Conservation (phyloP, 179 eudicot species). For the Pouteria campechiana region DNA sequence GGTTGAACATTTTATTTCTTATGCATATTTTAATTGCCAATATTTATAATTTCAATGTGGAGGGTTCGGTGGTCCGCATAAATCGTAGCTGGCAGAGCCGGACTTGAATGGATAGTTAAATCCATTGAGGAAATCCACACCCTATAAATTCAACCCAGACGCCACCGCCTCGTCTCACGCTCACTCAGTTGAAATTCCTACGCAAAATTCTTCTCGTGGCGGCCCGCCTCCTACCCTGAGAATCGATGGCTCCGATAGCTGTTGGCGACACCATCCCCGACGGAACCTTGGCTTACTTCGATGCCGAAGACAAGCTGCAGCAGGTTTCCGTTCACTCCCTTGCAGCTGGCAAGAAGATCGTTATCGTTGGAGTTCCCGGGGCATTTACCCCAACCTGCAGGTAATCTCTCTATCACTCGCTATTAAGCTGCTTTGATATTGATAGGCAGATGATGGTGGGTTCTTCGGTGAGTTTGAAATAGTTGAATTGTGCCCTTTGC, state of each 20-base stretch:
- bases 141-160: too few species aligned
- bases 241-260: slow-evolving; percentile 40
- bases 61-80: too few species aligned
- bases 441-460: not conserved
- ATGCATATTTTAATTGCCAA: too few species aligned
- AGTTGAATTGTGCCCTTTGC: not conserved
- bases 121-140: too few species aligned
- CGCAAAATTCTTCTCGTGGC: too few species aligned
- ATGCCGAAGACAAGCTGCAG: slow-evolving; percentile 37
- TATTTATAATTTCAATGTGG: too few species aligned
- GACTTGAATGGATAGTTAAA: too few species aligned
- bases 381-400: slow-evolving; percentile 82
- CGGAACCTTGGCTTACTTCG: slow-evolving; percentile 45
- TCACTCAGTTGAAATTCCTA: too few species aligned
- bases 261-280: slow-evolving; percentile 60
- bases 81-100: too few species aligned
- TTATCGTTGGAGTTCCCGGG: slow-evolving; percentile 70
- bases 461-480: not conserved
- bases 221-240: too few species aligned
- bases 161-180: too few species aligned
- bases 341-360: slow-evolving; percentile 57
- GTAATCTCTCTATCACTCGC: slow-evolving; percentile 4
- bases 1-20: too few species aligned
- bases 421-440: not conserved
- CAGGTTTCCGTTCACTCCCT: slow-evolving; percentile 47